Base-by-base conservation (phyloP, 2,329 filamentous ascomycete species). In the Fusarium xyrophilum region DNA sequence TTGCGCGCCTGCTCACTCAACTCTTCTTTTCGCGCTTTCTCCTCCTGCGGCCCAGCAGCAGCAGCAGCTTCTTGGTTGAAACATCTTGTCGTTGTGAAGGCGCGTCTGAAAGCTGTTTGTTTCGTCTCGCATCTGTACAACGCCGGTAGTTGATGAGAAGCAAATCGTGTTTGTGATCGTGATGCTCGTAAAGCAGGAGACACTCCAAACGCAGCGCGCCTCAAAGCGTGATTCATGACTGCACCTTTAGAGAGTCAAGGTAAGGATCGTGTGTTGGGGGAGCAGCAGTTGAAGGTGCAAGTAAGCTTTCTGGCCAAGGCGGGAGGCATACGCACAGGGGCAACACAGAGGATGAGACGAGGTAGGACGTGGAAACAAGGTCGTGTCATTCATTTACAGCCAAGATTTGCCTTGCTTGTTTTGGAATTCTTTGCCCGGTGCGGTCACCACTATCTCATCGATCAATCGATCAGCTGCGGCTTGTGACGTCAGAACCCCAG, bases 51-150 rank as follows among this genome's bases (percentile, higher is more conserved):
- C 19, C 44, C 46, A 7, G 23, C 38, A 12, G 43, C 38, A 12
- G 43, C 17, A 12, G 52, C 21, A 27, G 62, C 64, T 2, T 72
- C 70, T n/a, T 70, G 65, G 1, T 28, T 50, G 6, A 58, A 52
- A 10, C 40, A 44, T 59, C n/a, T 47, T 7, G 74, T 73, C 13
- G 60, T 67, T 9, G 71, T 69, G 27, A 76, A 74, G 19, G 58
- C 23, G 53, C 74, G 72, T 33, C 30, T 30, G 12, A 68, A 56
- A 3, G 38, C 30, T 19, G 28, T 50, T 4, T 48, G 44, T 12
- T 19, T 28, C 2, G 40, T 30, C 32, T 58, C 48, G 30, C 56
- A 61, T 32, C 53, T 52, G 32, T 57, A 62, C 11, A 63, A 42
- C 14, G 60, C 27, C 21, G 55, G 60, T 48, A 59, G 7, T 39